Conservation (phyloP, 2,329 filamentous ascomycete species). For the Ploettnerulaceae sp. region DNA sequence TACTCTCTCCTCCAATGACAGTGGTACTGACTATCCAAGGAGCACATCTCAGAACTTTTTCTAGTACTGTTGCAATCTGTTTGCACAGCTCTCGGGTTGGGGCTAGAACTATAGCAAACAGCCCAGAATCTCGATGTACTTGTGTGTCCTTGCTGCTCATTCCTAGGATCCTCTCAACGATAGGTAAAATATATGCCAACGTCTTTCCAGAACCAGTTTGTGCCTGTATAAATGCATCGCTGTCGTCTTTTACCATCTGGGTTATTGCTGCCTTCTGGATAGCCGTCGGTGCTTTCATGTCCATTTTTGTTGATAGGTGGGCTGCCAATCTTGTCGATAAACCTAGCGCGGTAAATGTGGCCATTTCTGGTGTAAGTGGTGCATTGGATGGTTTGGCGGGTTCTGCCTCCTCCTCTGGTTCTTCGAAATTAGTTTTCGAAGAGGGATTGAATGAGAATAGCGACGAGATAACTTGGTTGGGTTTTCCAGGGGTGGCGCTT, state of each 20-base stretch:
- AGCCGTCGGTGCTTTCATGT: conserved; percentile 84
- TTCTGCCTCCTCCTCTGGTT: conserved; percentile 43
- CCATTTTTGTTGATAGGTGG: conserved; percentile 79
- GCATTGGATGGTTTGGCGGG: conserved; percentile 80
- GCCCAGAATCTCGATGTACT: conserved; percentile 77
- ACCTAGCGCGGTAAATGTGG: conserved; percentile 81
- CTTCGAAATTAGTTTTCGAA: conserved; percentile 57
- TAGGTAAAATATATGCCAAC: conserved; percentile 86
- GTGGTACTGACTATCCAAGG: conserved; percentile 93
- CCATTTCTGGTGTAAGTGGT: conserved; percentile 75
- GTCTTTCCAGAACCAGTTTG: conserved; percentile 98
- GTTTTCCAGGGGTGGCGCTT: conserved; percentile 37
- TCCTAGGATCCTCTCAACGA: conserved; percentile 81
- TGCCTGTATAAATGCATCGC: conserved; percentile 92
- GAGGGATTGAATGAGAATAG: conserved; percentile 87
- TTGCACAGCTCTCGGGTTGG: conserved; percentile 92
- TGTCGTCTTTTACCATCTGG: conserved; percentile 72
- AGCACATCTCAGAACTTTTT: conserved; percentile 79
- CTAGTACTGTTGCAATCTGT: conserved; percentile 84
- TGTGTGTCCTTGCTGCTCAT: conserved; percentile 55
- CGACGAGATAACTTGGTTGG: conserved; percentile 73
- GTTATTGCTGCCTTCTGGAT: conserved; percentile 89
- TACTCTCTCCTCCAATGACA: conserved; percentile 65
- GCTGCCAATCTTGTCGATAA: conserved; percentile 74
- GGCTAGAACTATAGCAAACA: conserved; percentile 91